Conservation (phyloP, 768 basidiomycete genomes). For the Trametes elegans region DNA sequence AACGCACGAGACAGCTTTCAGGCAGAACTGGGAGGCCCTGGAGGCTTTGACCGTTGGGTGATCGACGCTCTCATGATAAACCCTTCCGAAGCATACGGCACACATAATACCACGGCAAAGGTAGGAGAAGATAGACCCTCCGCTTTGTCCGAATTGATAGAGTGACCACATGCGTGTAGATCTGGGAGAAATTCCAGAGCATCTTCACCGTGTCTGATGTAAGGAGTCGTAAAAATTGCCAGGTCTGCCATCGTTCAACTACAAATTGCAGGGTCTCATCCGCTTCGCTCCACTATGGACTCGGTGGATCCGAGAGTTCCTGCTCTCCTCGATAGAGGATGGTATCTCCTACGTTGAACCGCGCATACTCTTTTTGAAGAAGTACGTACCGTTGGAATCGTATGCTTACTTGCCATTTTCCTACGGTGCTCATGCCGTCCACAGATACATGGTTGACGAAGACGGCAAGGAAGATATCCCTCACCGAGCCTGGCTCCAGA, state of each 20-base stretch:
- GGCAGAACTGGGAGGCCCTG: constrained; percentile 50
- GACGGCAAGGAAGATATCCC: constrained; percentile 57
- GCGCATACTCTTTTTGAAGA: constrained; percentile 60
- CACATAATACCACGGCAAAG: constrained; percentile 68
- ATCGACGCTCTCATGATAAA: constrained; percentile 60
- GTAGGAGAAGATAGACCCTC: constrained; percentile 30
- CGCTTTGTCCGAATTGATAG: neutral
- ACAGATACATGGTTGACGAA: constrained; percentile 53
- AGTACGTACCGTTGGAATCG: constrained; percentile 34
- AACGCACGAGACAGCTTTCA: constrained; percentile 55
- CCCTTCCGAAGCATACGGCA: constrained; percentile 68
- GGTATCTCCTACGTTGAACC: constrained; percentile 72
- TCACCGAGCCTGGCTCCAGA: constrained; percentile 57
- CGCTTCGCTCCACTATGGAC: constrained; percentile 56
- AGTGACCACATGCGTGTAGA: constrained; percentile 44
- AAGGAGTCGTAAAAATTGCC: constrained; percentile 27
- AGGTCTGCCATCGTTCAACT: too few relatives aligned
- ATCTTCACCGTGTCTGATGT: constrained; percentile 52
- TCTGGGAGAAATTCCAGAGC: constrained; percentile 71
- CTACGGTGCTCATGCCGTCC: neutral
- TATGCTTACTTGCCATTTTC: neutral
- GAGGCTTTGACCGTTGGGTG: constrained; percentile 70
- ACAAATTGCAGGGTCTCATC: constrained; percentile 39
- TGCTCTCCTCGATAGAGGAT: constrained; percentile 61
- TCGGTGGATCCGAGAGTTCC: constrained; percentile 61